phyloP scores from a whole-genome alignment of 192 early-diverging fungal species.

The Coemansia sp. region DNA sequence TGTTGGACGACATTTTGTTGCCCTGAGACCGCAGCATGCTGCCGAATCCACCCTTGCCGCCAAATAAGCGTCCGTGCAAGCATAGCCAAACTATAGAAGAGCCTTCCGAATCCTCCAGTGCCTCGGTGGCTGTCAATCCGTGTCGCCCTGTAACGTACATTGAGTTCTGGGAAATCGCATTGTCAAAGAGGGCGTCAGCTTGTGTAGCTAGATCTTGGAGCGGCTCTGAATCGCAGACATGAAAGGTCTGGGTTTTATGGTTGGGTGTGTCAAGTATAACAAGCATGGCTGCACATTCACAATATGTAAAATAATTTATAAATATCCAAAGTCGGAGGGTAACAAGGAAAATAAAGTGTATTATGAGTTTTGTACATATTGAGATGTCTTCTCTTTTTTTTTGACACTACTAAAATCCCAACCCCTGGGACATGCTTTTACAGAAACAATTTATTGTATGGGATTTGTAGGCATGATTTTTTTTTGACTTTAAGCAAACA shows the following conservation, averaged over 20 bases:
- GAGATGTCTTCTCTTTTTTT: not conserved
- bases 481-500: not conserved
- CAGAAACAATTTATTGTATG: not conserved
- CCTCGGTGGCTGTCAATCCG: constrained; percentile 21
- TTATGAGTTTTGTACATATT: too few relatives aligned
- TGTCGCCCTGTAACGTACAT: constrained; percentile 32
- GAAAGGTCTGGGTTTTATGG: constrained; percentile 14
- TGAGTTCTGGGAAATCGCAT: not conserved
- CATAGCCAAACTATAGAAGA: constrained; percentile 20
- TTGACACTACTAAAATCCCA: not conserved
- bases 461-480: not conserved
- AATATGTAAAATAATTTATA: not conserved
- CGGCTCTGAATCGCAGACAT: constrained; percentile 26
- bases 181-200: constrained; percentile 6
- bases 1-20: constrained; percentile 82
- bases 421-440: too few relatives aligned
- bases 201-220: constrained; percentile 27
- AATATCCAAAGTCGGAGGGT: too few relatives aligned
- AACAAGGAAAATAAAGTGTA: too few relatives aligned
- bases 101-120: not conserved
- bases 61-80: constrained; percentile 51
- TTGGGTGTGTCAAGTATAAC: constrained; percentile 29
- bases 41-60: constrained; percentile 98
- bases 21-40: constrained; percentile 91
- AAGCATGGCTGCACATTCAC: constrained; percentile 17